phyloP scores from a whole-genome alignment of 176 grass and related monocot species.

The Elaeis guineensis region DNA sequence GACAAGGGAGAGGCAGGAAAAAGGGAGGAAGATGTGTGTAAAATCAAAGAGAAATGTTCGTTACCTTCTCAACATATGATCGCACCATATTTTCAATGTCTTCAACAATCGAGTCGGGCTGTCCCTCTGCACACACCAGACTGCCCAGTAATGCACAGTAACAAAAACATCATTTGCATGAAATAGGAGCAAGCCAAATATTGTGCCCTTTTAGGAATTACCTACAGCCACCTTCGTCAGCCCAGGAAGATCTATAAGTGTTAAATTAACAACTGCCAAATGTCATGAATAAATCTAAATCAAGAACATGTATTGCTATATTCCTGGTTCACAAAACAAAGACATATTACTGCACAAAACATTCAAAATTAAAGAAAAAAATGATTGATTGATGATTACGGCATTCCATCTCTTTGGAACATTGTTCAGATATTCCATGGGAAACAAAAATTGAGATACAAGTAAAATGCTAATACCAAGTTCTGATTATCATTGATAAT shows the following conservation, averaged over 20 bases:
- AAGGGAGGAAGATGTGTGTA: not conserved
- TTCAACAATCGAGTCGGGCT: conserved; percentile 85
- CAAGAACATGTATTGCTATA: not conserved
- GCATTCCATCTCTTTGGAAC: no score
- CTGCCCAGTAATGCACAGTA: conserved; percentile 1
- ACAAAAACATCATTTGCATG: conserved; percentile 6
- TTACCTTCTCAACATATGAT: conserved; percentile 94
- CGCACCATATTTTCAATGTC: conserved; percentile 99
- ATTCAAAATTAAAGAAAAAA: not conserved
- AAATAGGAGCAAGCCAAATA: conserved; percentile 14
- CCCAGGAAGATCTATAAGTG: conserved; percentile 97
- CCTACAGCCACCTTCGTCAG: conserved; percentile 97
- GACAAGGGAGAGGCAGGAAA: no score
- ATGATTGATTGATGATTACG: no score
- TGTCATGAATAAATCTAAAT: conserved; percentile 24
- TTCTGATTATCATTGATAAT: no score
- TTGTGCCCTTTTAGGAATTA: conserved; percentile 29
- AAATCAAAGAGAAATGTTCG: conserved; percentile 1
- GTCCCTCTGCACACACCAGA: conserved; percentile 60
- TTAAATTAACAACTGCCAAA: conserved; percentile 95
- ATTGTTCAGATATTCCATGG: no score
- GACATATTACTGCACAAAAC: not conserved
- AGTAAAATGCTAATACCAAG: no score
- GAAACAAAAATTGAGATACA: no score
- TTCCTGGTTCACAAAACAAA: not conserved